Percentiles rank a stretch among this genome's conserved stretches.
phyloP scores from a whole-genome alignment of 2,329 filamentous ascomycete species.

The Tolypocladium guangdongense region DNA sequence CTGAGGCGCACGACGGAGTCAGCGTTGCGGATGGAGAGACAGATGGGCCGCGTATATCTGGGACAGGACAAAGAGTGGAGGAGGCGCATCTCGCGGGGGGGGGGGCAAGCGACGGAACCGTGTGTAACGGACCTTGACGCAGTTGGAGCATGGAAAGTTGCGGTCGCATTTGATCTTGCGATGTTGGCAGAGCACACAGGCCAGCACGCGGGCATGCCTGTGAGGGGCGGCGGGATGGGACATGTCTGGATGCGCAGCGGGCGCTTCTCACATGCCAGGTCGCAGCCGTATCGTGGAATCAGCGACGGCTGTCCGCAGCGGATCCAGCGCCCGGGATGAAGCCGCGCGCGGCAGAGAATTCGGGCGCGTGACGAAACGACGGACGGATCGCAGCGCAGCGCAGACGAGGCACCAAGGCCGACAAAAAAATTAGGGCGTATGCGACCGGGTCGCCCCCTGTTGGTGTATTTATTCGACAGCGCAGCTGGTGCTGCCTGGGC shows the following conservation, averaged over 20 bases:
- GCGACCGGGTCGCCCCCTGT: background rate
- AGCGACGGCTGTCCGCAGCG: background rate
- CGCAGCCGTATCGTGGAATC: background rate
- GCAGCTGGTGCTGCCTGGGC: background rate
- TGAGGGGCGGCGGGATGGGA: conserved; percentile 15
- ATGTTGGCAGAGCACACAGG: conserved; percentile 47
- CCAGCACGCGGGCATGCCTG: conserved; percentile 36
- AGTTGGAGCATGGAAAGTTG: conserved; percentile 48
- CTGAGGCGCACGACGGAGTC: conserved; percentile 21
- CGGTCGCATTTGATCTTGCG: conserved; percentile 54
- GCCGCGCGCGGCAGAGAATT: background rate
- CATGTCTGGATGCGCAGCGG: conserved; percentile 13
- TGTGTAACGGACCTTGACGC: conserved; percentile 38
- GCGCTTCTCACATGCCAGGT: conserved; percentile 19
- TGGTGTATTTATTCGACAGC: background rate
- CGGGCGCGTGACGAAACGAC: background rate
- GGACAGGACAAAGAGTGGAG: background rate
- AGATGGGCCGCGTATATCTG: background rate
- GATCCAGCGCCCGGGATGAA: background rate
- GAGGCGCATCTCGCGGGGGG: background rate
- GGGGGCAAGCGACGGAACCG: background rate
- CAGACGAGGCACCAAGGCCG: background rate
- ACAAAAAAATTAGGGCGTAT: background rate
- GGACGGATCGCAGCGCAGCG: background rate
- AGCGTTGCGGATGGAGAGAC: background rate